Evolutionary conservation across 768 basidiomycete species (phyloP), one percentile per base, ranked within the genome.

Genomic region (Lactarius akahatsu): DNA sequence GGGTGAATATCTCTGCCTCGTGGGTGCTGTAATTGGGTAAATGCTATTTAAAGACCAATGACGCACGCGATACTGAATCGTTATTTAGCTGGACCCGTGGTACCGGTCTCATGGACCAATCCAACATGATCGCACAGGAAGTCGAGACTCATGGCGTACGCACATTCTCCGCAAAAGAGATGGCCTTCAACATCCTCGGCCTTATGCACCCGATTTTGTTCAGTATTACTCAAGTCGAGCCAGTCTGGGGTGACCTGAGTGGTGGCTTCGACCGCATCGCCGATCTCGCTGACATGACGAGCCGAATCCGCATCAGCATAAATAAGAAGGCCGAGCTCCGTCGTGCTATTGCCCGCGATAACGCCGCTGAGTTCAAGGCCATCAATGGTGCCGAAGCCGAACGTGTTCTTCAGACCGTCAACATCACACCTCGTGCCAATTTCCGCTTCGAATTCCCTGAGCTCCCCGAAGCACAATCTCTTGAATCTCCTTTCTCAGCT

Each of bases 111-210:
- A 98, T 99, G 97, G 89, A 85, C 64, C 90, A 95, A 4, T 96
- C 94, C 54, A 96, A 96, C 79, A 92, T 90, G 52, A 90, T 98
- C 61, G 94, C 97, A 32, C 92, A 96, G 65, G 94, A 94, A 62
- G 84, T 99, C 52, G 97, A 99, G 80, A 84, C 87, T 65, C 85
- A 90, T 69, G 97, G 97, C 68, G 93, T 97, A 65, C 87, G 97
- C 70, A 99, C 97, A 1, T 99, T 98, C 86, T 98, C 96, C 0
- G 91, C 97, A 34, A 98, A 98, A 81, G 97, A 99, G 79, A 99
- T 98, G 97, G 96, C 97, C 0, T 99, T 99, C 87, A 99, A 99
- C 78, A 94, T 99, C 73, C 89, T 99, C 62, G 96, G 97, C 67
- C 84, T 99, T 59, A 98, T 99, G 96, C 97, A 99, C 74, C 97